Base-by-base conservation (phyloP, 2,329 filamentous ascomycete genomes). In the Apiospora koreana region DNA sequence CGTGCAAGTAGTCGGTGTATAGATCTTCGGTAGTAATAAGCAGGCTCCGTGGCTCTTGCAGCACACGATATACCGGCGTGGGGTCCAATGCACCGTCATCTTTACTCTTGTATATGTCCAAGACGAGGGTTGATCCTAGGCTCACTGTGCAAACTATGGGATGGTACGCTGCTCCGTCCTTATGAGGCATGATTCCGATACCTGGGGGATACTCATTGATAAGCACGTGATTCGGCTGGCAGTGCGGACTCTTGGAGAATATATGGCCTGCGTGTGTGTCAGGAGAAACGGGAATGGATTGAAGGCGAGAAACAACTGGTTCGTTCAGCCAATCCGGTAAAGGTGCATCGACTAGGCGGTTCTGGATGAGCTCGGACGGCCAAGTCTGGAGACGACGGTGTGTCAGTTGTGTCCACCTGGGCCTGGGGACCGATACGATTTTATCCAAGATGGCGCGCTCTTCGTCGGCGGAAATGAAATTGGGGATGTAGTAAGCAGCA, bases 141-240 rank as follows among this genome's bases (percentile, higher is more conserved):
- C 94, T 97, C 73, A 98, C 91, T 1, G 96, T 98, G 73, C 94
- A 96, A 16, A 98, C 95, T 18, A 97, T 90, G 1, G 93, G 93
- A 78, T 93, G 88, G 79, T 99, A 99, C 12, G 95, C 94, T 10
- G 88, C 83, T 1, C 95, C 96, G 80, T 99, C 95, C 85, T 98
- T 96, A 80, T 98, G 95, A 65, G 95, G 91, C 93, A 98, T 97
- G 74, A 98, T 98, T n/a, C 95, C 95, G 73, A 97, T 89, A 1
- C 93, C 94, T 0, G 93, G 90, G 1, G 87, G 86, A 80, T 98
- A 99, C 80, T 98, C 95, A 78, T 99, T 99, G 75, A 98, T 90
- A 46, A 98, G 86, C 64, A 97, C 94, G 81, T 98, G 96, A 76
- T 98, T 99, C 2, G 95, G 94, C 4, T 84, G 86, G 23, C 84